Evolutionary conservation across 352 stramenopile species (phyloP), one percentile per base, ranked within the genome.

Genomic region (Saprolegnia diclina): DNA sequence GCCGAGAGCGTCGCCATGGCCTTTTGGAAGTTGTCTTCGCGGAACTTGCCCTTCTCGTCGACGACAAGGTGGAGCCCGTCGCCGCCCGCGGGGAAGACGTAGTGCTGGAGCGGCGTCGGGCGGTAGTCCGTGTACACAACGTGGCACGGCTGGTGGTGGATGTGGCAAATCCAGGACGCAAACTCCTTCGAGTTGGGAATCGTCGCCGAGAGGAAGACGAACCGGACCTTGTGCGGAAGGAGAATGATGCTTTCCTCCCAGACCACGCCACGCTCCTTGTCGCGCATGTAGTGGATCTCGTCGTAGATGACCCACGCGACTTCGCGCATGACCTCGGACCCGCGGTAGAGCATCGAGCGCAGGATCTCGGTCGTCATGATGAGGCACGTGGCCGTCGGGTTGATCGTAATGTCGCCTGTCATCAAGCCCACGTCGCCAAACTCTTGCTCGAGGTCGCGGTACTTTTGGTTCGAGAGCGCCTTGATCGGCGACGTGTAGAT

Each of bases 71-170:
- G 96, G 45, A 99, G 80, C 0, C 97, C 97, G 55, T 96, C 97
- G 32, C 95, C 96, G 50, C 94, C 96, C 10, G 90, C 82, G 44
- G 83, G 82, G 29, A 79, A 78, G 18, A 93, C 67, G 73, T 99
- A 99, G 83, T 99, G 98, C 84, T 99, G 96, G 67, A 99, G 75
- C 5, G 98, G 98, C 37, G 94, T 97, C 2, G 98, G 98, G 73
- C 97, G 94, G 85, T 99, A 99, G 77, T 99, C 97, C 46, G 98
- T 99, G 83, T 99, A 99, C n/a, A 99, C 95, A n/a, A 99, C 98
- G 82, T 99, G 97, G 82, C 96, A 99, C 38, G 96, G 95, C 79
- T 99, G 97, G 77, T 99, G 96, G 79, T 99, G 96, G 73, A 99
- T 99, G 77, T 98, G 94, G 56, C 89, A 95, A 74, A 99, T 99